Conservation (phyloP, 164 flowering plant species). For the Dillenia turbinata region DNA sequence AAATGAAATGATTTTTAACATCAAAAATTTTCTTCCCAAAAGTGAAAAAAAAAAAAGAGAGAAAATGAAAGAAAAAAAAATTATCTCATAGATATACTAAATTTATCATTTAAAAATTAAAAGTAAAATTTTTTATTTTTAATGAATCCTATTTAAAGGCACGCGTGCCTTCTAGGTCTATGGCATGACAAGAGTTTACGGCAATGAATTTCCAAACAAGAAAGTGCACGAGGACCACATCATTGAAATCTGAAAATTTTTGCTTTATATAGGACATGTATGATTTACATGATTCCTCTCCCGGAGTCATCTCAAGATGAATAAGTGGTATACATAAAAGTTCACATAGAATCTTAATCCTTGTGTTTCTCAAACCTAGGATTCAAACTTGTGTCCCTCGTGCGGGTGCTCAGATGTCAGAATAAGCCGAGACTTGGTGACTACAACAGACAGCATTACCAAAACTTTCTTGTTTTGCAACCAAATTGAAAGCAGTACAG, state of each 20-base stretch:
- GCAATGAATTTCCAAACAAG: too few relatives aligned
- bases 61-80: too few relatives aligned
- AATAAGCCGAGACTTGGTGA: neutral
- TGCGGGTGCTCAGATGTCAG: neutral
- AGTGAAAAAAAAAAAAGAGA: too few relatives aligned
- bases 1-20: too few relatives aligned
- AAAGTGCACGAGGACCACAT: neutral
- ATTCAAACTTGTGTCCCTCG: neutral
- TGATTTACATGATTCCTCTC: neutral
- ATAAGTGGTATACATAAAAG: neutral
- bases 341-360: neutral
- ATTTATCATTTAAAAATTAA: too few relatives aligned
- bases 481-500: neutral
- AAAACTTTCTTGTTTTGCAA: neutral
- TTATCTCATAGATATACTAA: too few relatives aligned
- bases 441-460: neutral
- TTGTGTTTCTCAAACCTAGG: too few relatives aligned
- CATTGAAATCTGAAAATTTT: neutral
- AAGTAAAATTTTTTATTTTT: too few relatives aligned
- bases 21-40: too few relatives aligned
- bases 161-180: too few relatives aligned
- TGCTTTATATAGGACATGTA: neutral
- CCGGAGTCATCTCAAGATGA: neutral
- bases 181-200: too few relatives aligned
- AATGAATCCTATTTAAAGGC: too few relatives aligned